Evolutionary conservation across 495 filamentous ascomycete species (phyloP), one percentile per base, ranked within the genome.

Genomic region (Hypoxylon lienhwacheense): DNA sequence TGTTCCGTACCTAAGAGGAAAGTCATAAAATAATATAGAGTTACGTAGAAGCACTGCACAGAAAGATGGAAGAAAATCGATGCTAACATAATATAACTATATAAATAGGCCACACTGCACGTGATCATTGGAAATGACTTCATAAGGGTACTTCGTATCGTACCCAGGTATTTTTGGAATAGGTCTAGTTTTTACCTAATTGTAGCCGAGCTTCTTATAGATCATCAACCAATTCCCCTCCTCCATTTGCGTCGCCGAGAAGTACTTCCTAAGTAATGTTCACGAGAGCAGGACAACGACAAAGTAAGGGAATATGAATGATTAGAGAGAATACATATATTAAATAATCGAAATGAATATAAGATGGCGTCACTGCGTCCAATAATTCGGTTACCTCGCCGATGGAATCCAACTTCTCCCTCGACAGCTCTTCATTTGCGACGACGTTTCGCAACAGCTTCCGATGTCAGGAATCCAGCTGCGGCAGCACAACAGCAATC

Each of bases 361-460:
- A 55, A 55, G 41, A 67, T 67, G 65, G 55, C 59, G 36, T 58
- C 47, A 40, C 32, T 67, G 21, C 65, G 65, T 43, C 49, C 65
- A 16, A 55, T 64, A 35, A 58, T 59, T 48, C 44, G 50, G 52
- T 37, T 61, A 15, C 41, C 46, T 37, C 52, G 64, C 31, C 37
- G 59, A 22, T 57, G 57, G 29, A 44, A 21, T 20, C 25, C 54
- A n/a, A 40, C 15, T 21, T 12, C 17, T 25, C 19, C 25, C n/a
- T 34, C 32, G 15, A 16, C 25, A 39, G 37, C 39, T 50, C 28
- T 42, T 21, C 55, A 25, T 58, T 36, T 35, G 12, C 65, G 45
- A 50, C 66, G 72, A 25, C 46, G 67, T 12, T 73, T 69, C 33
- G 73, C 74, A 42, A 74, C 73, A 48, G 71, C 70, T 12, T 61